Base-by-base conservation (phyloP, 1,284 basidiomycete genomes). In the Ustanciosporium gigantosporum region DNA sequence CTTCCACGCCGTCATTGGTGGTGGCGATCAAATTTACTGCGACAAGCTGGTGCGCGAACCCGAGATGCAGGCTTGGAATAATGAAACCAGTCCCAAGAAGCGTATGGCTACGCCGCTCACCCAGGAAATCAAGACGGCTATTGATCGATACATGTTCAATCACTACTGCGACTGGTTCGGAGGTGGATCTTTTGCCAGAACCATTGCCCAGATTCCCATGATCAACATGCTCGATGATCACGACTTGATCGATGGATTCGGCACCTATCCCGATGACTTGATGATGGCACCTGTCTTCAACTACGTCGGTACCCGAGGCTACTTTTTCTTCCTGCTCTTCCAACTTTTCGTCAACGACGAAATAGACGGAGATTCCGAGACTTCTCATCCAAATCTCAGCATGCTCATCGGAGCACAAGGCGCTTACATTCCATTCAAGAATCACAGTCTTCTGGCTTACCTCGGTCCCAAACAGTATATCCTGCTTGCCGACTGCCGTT, bases 131-230 rank as follows among this genome's bases (percentile, higher is more conserved):
- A 64, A 68, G 35, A 73, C 82, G 5, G 87, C 89, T n/a, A 85
- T 97, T 44, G 92, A 97, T 74, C 84, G 91, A 37, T 84, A 81
- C 78, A 81, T 81, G 53, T 81, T 81, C 82, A 89, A 88, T 67
- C 91, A 95, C 75, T 97, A 96, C 79, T 71, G 65, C 44, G 65
- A 74, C 31, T 80, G 79, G 75, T 97, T 95, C 80, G 83, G 91
- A 50, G 85, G 85, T 37, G 93, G 93, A 7, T 91, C 91, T 0
- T 98, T 97, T 78, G 90, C 90, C 1, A 83, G 88, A 45, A 91
- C 93, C 4, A 96, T 95, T 77, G 86, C 89, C 46, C 87, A 79
- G 8, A 81, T 84, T 29, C 83, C 92, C 13, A 96, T 96, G 93
- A 49, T 79, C 46, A 82, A 82, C 76, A 83, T 84, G 82, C 79